phyloP scores from a whole-genome alignment of 805 yeast species.

The Lipomyces yamanashiensis region DNA sequence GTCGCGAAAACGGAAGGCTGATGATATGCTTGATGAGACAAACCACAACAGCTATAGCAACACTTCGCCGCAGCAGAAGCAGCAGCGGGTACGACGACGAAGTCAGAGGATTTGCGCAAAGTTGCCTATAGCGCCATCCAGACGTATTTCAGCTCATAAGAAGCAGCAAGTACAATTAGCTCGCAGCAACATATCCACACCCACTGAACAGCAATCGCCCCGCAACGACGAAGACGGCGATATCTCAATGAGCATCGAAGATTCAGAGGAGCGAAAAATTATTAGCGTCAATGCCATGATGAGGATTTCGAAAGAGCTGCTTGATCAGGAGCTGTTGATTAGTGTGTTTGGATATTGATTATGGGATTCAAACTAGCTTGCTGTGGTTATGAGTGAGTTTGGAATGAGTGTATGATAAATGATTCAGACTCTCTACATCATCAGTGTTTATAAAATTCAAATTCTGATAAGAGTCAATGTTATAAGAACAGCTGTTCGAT shows the following conservation, averaged over 20 bases:
- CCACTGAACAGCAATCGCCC: no score
- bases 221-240: slow-evolving; percentile 6
- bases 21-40: slow-evolving; percentile 1
- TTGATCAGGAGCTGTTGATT: slow-evolving; percentile 4
- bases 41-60: not conserved
- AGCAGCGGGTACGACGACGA: not conserved
- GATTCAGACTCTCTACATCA: not conserved
- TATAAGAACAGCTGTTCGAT: no score
- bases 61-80: not conserved
- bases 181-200: not conserved
- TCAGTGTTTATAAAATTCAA: no score
- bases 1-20: slow-evolving; percentile 3
- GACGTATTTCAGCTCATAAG: not conserved
- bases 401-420: not conserved
- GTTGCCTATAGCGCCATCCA: not conserved
- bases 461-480: no score
- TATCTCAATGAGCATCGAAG: slow-evolving; percentile 9
- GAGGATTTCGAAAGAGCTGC: not conserved
- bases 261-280: not conserved
- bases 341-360: slow-evolving; percentile 9
- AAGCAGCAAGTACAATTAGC: no score
- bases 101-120: not conserved
- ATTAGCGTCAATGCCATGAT: not conserved
- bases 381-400: not conserved
- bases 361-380: not conserved